These are phyloP conservation scores for Pyrus hybrid DNA, from an alignment of 331 rosid genomes.

Conservation along the genomic window DNA sequence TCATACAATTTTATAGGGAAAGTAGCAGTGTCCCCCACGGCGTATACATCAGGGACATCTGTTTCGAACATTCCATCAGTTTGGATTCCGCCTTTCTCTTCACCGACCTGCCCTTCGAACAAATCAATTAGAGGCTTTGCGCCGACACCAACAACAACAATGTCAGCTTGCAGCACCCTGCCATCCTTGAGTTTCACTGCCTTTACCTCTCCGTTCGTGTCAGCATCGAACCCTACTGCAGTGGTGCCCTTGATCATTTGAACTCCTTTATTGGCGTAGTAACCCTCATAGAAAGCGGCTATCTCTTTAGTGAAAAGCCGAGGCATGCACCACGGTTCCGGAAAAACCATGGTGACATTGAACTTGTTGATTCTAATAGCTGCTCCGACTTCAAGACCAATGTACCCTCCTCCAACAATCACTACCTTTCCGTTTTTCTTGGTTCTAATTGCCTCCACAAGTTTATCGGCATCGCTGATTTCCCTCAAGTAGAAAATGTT, in stretches of 20 bases:
- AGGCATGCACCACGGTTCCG: constrained; percentile 17
- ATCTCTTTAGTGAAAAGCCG: constrained; percentile 28
- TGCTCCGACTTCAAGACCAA: constrained; percentile 45
- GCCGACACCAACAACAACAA: constrained; percentile 40
- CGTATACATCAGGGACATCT: constrained; percentile 18
- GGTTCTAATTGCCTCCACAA: constrained; percentile 20
- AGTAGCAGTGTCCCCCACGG: constrained; percentile 30
- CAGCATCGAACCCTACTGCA: constrained; percentile 8
- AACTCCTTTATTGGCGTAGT: constrained; percentile 25
- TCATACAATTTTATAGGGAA: constrained; percentile 24
- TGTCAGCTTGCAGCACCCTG: constrained; percentile 26
- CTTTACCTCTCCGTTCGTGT: constrained; percentile 17
- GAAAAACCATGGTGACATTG: constrained; percentile 35
- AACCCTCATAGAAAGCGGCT: constrained; percentile 31
- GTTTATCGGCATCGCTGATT: constrained; percentile 29
- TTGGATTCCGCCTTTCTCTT: constrained; percentile 27
- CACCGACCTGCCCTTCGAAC: constrained; percentile 27
- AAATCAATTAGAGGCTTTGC: constrained; percentile 22
- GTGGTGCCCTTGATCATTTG: constrained; percentile 22
- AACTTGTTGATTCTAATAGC: constrained; percentile 31
- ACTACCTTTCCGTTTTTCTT: constrained; percentile 34
- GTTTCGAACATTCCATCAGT: constrained; percentile 28
- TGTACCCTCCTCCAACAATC: constrained; percentile 47
- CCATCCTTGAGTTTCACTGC: constrained; percentile 32
- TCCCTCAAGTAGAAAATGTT: constrained; percentile 40